These are phyloP conservation scores for Aaosphaeria pasadenensis DNA, from an alignment of 2,329 filamentous ascomycete species.

Conservation along the genomic window DNA sequence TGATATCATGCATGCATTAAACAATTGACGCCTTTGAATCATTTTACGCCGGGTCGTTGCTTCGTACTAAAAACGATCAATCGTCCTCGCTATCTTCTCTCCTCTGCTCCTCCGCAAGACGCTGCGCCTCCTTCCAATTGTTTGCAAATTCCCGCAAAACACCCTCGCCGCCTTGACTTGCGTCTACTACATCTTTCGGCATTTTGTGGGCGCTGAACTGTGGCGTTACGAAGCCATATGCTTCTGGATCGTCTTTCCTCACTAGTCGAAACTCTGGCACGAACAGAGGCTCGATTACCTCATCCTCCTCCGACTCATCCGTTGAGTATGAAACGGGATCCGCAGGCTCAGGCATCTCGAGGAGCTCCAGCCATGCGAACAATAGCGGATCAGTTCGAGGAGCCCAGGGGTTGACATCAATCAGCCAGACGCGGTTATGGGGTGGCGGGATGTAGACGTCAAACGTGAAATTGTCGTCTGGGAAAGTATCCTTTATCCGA, in stretches of 20 bases:
- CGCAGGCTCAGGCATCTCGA: conserved; percentile 63
- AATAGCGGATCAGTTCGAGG: conserved; percentile 81
- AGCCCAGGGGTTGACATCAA: conserved; percentile 97
- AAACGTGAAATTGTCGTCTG: conserved; percentile 80
- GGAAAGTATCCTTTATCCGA: conserved; percentile 72
- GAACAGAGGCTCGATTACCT: conserved; percentile 5
- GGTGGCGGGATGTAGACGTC: conserved; percentile 85
- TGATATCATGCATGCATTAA: no score
- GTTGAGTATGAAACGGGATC: conserved; percentile 10
- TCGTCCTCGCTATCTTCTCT: conserved; percentile 32
- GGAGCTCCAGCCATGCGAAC: conserved; percentile 85
- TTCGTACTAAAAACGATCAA: no score
- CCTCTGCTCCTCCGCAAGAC: conserved; percentile 40
- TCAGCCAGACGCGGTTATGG: conserved; percentile 74
- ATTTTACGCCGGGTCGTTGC: no score
- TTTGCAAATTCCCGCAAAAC: conserved; percentile 67
- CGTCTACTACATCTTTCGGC: conserved; percentile 84
- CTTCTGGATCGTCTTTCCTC: conserved; percentile 79
- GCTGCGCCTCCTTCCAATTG: conserved; percentile 47
- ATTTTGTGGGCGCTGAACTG: conserved; percentile 96
- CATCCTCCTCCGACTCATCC: conserved; percentile 1
- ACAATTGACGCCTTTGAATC: no score
- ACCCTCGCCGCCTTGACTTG: conserved; percentile 59
- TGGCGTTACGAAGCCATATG: conserved; percentile 78
- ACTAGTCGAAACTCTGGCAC: conserved; percentile 77